These are phyloP conservation scores for Pestalotiopsis sp. DNA, from an alignment of 2,329 filamentous ascomycete species.

Conservation along the genomic window DNA sequence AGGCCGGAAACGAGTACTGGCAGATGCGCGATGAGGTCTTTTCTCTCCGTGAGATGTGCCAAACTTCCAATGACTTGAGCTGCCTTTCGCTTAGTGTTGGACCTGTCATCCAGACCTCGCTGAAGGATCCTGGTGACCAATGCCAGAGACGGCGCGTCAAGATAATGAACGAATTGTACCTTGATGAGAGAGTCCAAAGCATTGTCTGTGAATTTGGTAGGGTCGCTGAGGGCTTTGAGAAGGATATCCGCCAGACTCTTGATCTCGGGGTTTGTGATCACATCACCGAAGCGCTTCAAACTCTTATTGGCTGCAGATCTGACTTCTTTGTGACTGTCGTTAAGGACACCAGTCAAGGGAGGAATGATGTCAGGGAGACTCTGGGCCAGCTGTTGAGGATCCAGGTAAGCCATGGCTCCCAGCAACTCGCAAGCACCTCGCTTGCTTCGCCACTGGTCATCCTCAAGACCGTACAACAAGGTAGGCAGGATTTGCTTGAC, in stretches of 20 bases:
- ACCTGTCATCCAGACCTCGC: conserved; percentile 86
- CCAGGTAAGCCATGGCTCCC: conserved; percentile 97
- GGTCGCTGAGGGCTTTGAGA: conserved; percentile 94
- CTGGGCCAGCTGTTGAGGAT: conserved; percentile 89
- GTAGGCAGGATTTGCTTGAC: conserved; percentile 94
- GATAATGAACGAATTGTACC: conserved; percentile 96
- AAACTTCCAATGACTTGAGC: conserved; percentile 97
- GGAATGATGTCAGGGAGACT: conserved; percentile 97
- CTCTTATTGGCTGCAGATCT: conserved; percentile 89
- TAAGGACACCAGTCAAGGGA: conserved; percentile 88
- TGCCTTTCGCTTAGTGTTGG: conserved; percentile 93
- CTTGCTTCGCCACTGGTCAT: conserved; percentile 97
- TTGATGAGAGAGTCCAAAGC: conserved; percentile 94
- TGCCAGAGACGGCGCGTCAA: conserved; percentile 95
- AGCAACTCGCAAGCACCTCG: conserved; percentile 96
- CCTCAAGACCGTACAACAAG: conserved; percentile 87
- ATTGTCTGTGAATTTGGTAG: conserved; percentile 95
- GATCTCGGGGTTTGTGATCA: conserved; percentile 97
- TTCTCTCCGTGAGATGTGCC: conserved; percentile 94
- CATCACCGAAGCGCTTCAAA: conserved; percentile 96
- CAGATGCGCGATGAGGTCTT: conserved; percentile 87
- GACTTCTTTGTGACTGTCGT: conserved; percentile 98
- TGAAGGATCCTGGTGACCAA: conserved; percentile 95
- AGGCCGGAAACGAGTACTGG: conserved; percentile 91
- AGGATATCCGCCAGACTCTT: conserved; percentile 89